These are phyloP conservation scores for Perkinsus marinus DNA, from an alignment of 169 alveolate genomes.

Conservation along the genomic window DNA sequence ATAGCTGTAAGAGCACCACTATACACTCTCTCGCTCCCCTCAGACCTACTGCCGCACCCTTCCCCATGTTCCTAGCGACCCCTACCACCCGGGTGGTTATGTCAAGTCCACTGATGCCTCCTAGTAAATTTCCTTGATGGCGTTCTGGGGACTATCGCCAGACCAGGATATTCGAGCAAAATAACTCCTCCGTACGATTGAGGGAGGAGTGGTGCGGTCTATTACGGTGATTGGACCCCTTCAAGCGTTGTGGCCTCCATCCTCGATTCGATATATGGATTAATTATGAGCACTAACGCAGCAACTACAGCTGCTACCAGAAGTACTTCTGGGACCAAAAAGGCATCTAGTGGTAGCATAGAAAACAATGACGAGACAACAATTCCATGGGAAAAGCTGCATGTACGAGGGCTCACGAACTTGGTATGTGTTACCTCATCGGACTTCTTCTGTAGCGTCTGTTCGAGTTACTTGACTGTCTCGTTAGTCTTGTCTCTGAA, in stretches of 20 bases:
- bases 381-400: background rate
- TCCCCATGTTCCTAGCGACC: background rate
- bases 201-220: background rate
- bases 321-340: background rate
- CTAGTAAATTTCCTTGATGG: background rate
- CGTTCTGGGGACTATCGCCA: background rate
- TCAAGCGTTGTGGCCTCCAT: background rate
- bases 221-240: background rate
- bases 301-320: background rate
- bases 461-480: background rate
- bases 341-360: background rate
- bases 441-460: background rate
- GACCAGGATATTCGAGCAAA: background rate
- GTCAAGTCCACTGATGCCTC: background rate
- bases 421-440: background rate
- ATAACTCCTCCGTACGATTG: too few relatives aligned
- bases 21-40: background rate
- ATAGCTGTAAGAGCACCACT: constrained; percentile 21
- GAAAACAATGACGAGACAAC: background rate
- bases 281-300: background rate
- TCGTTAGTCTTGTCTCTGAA: background rate
- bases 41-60: background rate
- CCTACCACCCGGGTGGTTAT: background rate
- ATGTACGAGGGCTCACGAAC: too few relatives aligned
- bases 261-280: background rate